Percentiles rank a stretch among this genome's conserved stretches.
Conservation (phyloP, 129 eudicot species). For the Artemisia argyi region DNA sequence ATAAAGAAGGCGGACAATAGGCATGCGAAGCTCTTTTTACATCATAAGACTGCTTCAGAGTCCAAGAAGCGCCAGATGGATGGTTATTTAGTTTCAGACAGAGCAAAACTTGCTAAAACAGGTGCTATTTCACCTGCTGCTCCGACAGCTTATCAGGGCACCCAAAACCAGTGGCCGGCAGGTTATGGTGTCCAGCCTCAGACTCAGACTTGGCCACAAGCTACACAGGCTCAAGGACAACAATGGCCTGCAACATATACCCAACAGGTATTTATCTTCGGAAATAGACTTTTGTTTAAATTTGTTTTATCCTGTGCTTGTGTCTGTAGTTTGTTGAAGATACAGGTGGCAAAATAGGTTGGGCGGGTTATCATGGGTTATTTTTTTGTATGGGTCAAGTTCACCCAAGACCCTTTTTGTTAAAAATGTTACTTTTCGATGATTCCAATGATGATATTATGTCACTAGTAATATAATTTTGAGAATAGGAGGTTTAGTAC, state of each 20-base stretch:
- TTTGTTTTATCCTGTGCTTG: not conserved
- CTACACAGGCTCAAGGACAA: constrained; percentile 75
- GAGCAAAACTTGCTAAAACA: constrained; percentile 78
- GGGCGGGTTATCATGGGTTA: no score
- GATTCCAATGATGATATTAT: no score
- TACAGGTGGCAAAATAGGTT: no score
- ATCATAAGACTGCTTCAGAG: constrained; percentile 58
- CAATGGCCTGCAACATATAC: constrained; percentile 78
- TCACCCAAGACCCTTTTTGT: not conserved
- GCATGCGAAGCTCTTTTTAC: constrained; percentile 76
- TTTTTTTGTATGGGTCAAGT: not conserved
- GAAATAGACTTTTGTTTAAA: not conserved
- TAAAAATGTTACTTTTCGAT: no score
- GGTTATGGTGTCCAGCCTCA: constrained; percentile 85
- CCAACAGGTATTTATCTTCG: constrained; percentile 55
- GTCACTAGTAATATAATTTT: no score
- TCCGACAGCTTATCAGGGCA: constrained; percentile 63
- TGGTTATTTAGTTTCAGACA: constrained; percentile 71
- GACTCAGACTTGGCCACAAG: constrained; percentile 92
- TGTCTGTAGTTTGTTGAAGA: not conserved
- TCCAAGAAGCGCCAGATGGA: constrained; percentile 86
- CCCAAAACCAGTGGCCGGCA: constrained; percentile 84
- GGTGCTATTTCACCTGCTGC: constrained; percentile 50
- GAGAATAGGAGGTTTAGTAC: no score
- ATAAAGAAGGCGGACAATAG: constrained; percentile 81